phyloP scores from a whole-genome alignment of 2,329 filamentous ascomycete genomes.

The Xylariaceae sp. region DNA sequence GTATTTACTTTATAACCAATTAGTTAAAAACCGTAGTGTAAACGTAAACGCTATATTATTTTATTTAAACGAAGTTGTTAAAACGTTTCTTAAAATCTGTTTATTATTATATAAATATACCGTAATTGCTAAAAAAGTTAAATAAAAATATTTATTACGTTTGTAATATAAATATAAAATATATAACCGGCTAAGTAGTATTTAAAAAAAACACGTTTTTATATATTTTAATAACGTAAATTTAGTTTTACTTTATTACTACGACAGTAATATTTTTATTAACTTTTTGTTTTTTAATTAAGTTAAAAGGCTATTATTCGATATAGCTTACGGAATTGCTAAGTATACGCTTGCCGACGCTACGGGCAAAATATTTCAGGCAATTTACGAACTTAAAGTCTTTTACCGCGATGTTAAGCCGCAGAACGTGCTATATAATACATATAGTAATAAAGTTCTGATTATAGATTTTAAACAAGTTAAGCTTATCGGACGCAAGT shows the following conservation, averaged over 20 bases:
- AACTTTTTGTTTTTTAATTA: conserved; percentile 37
- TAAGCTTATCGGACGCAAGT: conserved; percentile 18
- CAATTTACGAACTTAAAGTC: conserved; percentile 19
- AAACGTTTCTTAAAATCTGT: conserved; percentile 38
- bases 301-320: conserved; percentile 26
- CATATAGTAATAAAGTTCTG: conserved; percentile 25
- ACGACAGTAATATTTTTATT: conserved; percentile 28
- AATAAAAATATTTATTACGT: conserved; percentile 18
- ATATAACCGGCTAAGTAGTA: conserved; percentile 28
- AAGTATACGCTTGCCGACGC: conserved; percentile 10
- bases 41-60: conserved; percentile 32
- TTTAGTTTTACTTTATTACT: conserved; percentile 32
- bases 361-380: conserved; percentile 8
- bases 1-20: conserved; percentile 26
- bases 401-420: conserved; percentile 30
- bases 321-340: conserved; percentile 8
- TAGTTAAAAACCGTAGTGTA: conserved; percentile 30
- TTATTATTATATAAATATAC: conserved; percentile 37
- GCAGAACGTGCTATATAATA: conserved; percentile 34
- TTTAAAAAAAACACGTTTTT: conserved; percentile 36
- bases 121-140: conserved; percentile 39
- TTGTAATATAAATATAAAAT: conserved; percentile 32
- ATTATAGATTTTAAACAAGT: conserved; percentile 34
- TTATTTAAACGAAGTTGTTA: conserved; percentile 27
- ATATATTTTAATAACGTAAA: conserved; percentile 34